Percentiles rank a stretch among this genome's conserved stretches.
Evolutionary conservation across 768 basidiomycete species (phyloP).

Genomic region (Rossbeevera mucosa): DNA sequence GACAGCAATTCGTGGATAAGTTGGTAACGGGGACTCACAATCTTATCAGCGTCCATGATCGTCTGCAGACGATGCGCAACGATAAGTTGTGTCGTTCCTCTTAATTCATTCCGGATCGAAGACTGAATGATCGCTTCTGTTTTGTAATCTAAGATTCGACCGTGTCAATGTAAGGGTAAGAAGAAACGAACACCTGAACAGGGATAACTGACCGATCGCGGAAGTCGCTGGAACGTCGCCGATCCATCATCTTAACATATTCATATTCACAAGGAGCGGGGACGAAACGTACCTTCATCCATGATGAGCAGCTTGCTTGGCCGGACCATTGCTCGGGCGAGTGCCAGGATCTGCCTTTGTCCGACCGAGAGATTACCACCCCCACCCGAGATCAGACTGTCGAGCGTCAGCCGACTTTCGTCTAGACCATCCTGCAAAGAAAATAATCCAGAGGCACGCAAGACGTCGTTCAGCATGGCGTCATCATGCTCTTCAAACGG

Average conservation of each 20-base stretch:
- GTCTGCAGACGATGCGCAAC: slow-evolving; percentile 57
- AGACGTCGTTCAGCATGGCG: slow-evolving; percentile 43
- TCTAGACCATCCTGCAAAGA: slow-evolving; percentile 36
- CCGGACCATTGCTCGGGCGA: slow-evolving; percentile 57
- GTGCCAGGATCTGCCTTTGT: slow-evolving; percentile 55
- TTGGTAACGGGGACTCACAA: slow-evolving; percentile 30
- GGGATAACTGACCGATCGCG: slow-evolving; percentile 34
- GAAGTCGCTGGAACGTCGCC: slow-evolving; percentile 36
- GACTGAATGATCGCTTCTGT: slow-evolving; percentile 53
- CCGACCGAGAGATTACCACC: slow-evolving; percentile 52
- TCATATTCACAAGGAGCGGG: neutral
- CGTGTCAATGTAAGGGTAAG: neutral
- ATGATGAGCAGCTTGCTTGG: slow-evolving; percentile 53
- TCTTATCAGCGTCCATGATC: slow-evolving; percentile 60
- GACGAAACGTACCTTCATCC: slow-evolving; percentile 42
- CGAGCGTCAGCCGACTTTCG: slow-evolving; percentile 38
- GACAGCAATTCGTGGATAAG: neutral
- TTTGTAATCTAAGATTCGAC: slow-evolving; percentile 40
- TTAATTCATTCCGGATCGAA: slow-evolving; percentile 46
- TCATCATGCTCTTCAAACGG: slow-evolving; percentile 56
- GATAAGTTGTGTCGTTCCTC: slow-evolving; percentile 48
- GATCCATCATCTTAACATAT: neutral
- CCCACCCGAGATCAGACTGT: slow-evolving; percentile 41
- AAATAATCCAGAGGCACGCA: slow-evolving; percentile 46
- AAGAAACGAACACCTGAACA: neutral